Conservation (phyloP, 345 rosid genomes). For the Boechera divaricarpa region DNA sequence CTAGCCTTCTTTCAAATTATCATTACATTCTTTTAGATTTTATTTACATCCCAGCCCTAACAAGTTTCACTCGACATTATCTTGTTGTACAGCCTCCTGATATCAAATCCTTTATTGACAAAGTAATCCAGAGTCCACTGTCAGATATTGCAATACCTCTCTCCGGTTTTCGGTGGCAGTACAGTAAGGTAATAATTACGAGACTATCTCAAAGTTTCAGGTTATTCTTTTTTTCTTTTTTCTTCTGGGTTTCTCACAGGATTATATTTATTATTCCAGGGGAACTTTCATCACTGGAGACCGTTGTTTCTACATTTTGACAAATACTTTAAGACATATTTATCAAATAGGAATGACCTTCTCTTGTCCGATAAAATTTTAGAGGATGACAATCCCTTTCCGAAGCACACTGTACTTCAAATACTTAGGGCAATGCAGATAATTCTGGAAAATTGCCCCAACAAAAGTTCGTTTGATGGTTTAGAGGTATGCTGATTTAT, state of each 20-base stretch:
- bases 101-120: conserved; percentile 87
- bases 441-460: conserved; percentile 87
- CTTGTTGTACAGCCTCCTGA: conserved; percentile 72
- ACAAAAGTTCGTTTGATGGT: conserved; percentile 92
- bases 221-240: not conserved
- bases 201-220: conserved; percentile 5
- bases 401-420: conserved; percentile 84
- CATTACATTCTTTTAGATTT: not conserved
- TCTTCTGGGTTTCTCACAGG: conserved; percentile 37
- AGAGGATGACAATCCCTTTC: conserved; percentile 74
- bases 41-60: conserved; percentile 6
- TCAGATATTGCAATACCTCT: conserved; percentile 98
- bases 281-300: conserved; percentile 98
- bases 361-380: conserved; percentile 73
- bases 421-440: conserved; percentile 89
- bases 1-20: conserved; percentile 7
- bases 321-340: conserved; percentile 80
- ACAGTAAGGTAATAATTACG: conserved; percentile 64
- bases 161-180: conserved; percentile 94
- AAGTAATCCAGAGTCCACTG: conserved; percentile 94
- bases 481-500: conserved; percentile 65
- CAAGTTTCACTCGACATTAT: conserved; percentile 23
- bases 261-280: conserved; percentile 59
- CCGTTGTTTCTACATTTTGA: conserved; percentile 93
- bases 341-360: conserved; percentile 83